phyloP scores from a whole-genome alignment of 2,329 filamentous ascomycete species.

The Scedosporium boydii region DNA sequence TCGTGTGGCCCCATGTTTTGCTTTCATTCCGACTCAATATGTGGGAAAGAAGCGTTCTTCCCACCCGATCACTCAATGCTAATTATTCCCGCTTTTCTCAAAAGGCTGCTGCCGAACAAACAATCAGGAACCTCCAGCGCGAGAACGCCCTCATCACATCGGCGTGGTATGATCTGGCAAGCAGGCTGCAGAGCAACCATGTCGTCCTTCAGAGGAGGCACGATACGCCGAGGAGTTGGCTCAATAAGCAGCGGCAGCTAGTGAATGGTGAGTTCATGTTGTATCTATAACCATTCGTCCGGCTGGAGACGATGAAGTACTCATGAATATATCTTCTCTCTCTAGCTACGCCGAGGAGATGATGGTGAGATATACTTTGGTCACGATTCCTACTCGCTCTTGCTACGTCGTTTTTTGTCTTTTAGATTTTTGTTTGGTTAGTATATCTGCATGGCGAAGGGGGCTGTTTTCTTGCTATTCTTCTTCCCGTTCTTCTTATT shows the following conservation, averaged over 20 bases:
- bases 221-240: slow-evolving; percentile 70
- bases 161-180: slow-evolving; percentile 80
- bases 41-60: neutral
- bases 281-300: neutral
- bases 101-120: slow-evolving; percentile 41
- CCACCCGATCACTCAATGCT: neutral
- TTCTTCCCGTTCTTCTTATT: neutral
- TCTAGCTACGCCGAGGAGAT: slow-evolving; percentile 14
- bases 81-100: neutral
- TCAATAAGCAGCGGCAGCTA: slow-evolving; percentile 71
- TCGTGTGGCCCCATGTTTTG: neutral
- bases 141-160: slow-evolving; percentile 71
- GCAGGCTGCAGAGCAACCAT: slow-evolving; percentile 72
- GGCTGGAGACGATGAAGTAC: neutral
- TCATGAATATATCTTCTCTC: neutral
- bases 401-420: neutral
- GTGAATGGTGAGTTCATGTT: slow-evolving; percentile 34
- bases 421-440: neutral
- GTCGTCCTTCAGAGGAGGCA: slow-evolving; percentile 66
- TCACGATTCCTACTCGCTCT: neutral
- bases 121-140: slow-evolving; percentile 60
- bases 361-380: neutral
- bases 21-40: too few species aligned
- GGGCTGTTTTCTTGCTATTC: neutral
- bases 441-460: slow-evolving; percentile 2